Conservation (phyloP, 2,329 filamentous ascomycete genomes). For the Arthrobotrys entomopaga region DNA sequence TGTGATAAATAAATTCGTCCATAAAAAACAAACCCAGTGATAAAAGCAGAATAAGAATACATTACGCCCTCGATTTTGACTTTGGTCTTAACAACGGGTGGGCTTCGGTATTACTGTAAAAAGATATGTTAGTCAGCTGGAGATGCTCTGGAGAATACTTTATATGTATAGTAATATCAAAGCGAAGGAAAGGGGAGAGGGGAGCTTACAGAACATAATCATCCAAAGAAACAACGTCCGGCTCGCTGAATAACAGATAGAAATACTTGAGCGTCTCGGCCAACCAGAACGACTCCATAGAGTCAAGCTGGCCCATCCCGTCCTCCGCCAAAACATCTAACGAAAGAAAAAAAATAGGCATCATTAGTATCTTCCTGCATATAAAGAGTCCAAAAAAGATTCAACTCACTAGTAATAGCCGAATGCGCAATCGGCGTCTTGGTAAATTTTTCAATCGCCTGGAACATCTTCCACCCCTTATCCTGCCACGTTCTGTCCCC, state of each 20-base stretch:
- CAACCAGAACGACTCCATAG: constrained; percentile 90
- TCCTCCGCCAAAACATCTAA: constrained; percentile 20
- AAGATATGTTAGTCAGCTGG: not conserved
- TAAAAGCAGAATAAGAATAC: not conserved
- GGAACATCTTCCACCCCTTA: constrained; percentile 87
- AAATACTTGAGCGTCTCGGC: constrained; percentile 94
- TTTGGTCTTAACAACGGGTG: constrained; percentile 67
- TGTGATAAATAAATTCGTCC: not conserved
- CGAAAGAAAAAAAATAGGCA: not conserved
- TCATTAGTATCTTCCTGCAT: not conserved
- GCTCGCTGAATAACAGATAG: constrained; percentile 79
- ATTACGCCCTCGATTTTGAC: constrained; percentile 21
- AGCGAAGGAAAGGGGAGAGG: not conserved
- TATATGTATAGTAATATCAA: not conserved
- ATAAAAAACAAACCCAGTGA: not conserved
- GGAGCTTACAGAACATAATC: constrained; percentile 69
- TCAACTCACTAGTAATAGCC: constrained; percentile 68
- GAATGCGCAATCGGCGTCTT: constrained; percentile 74
- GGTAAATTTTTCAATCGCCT: constrained; percentile 74
- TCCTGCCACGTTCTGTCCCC: constrained; percentile 80
- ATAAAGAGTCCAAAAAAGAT: not conserved
- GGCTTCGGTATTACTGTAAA: constrained; percentile 68
- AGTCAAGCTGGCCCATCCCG: constrained; percentile 65
- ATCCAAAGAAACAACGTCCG: constrained; percentile 73
- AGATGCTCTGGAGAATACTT: not conserved